Evolutionary conservation across 192 early-diverging fungal species (phyloP).

Genomic region (Endogone sp.): DNA sequence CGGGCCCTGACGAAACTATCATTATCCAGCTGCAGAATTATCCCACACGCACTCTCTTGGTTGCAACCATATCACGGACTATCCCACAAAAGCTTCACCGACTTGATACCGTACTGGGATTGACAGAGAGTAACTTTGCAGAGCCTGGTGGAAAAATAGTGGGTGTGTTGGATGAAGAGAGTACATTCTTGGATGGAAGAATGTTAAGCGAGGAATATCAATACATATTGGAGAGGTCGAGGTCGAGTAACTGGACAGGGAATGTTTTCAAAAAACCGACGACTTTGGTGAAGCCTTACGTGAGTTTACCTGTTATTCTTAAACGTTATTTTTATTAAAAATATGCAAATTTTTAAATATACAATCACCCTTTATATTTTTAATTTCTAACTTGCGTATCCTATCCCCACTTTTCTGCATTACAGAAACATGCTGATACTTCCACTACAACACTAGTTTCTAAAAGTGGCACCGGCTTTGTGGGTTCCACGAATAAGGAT

Average conservation of each 20-base stretch:
- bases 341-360: no score
- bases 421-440: neutral
- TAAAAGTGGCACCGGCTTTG: neutral
- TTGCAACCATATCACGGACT: neutral
- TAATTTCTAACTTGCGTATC: no score
- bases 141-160: neutral
- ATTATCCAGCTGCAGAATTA: neutral
- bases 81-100: neutral
- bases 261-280: conserved; percentile 39
- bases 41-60: neutral
- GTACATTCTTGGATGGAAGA: conserved; percentile 23
- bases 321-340: neutral
- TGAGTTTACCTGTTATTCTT: conserved; percentile 11
- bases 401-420: no score
- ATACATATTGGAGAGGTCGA: conserved; percentile 42
- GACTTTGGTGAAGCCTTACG: conserved; percentile 34
- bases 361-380: no score
- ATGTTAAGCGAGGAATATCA: conserved; percentile 46
- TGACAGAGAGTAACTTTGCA: neutral
- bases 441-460: neutral
- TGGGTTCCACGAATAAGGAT: neutral
- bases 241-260: conserved; percentile 36
- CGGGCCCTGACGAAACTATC: neutral
- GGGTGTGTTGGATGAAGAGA: neutral
- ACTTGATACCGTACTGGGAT: neutral